Evolutionary conservation across 257 asterid species (phyloP).

Genomic region (Solanum commersonii): DNA sequence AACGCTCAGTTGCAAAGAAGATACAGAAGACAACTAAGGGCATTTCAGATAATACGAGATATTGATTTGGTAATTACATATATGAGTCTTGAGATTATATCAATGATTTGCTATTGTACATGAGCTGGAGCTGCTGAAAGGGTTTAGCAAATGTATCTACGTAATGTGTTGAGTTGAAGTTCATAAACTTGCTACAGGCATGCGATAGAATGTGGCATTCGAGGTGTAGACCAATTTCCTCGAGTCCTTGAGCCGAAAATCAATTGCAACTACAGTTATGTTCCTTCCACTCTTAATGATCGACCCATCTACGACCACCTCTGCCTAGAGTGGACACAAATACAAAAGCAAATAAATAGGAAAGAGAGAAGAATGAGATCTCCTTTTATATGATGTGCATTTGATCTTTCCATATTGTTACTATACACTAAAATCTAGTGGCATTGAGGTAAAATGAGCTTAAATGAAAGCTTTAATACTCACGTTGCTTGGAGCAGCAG

Average conservation of each 20-base stretch:
- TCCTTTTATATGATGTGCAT: neutral
- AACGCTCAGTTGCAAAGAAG: neutral
- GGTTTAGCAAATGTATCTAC: neutral
- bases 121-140: neutral
- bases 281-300: constrained; percentile 77
- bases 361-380: neutral
- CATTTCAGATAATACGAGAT: neutral
- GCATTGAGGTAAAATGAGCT: neutral
- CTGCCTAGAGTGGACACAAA: constrained; percentile 34
- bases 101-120: neutral
- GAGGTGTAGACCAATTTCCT: constrained; percentile 43
- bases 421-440: neutral
- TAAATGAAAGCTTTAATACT: neutral
- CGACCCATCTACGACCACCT: constrained; percentile 47
- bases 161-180: neutral
- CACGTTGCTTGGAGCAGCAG: constrained; percentile 63
- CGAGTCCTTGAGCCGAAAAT: constrained; percentile 49
- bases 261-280: constrained; percentile 49
- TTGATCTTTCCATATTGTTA: neutral
- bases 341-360: neutral
- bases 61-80: neutral
- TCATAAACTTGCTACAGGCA: constrained; percentile 64
- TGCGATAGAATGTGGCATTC: constrained; percentile 59
- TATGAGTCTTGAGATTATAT: neutral
- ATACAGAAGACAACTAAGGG: neutral